These are phyloP conservation scores for Chamaecrista fasciculata DNA, from an alignment of 306 rosid genomes.

Conservation along the genomic window DNA sequence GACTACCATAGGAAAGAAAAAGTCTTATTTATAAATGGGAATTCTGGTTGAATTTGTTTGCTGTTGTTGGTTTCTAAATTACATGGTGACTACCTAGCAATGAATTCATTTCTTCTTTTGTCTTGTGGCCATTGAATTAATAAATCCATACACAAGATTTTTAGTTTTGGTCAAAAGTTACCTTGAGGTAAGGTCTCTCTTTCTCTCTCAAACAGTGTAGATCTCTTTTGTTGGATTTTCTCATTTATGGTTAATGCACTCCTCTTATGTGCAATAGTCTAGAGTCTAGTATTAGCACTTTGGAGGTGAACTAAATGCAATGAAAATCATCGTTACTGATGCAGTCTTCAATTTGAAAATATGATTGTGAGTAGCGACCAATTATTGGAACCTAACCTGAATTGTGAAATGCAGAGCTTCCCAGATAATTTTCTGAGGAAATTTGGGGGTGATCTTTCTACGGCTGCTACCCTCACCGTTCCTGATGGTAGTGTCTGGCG, in stretches of 20 bases:
- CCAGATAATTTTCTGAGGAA: slow-evolving; percentile 75
- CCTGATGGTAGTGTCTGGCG: slow-evolving; percentile 85
- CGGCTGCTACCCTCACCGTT: slow-evolving; percentile 55
- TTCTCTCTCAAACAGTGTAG: background rate
- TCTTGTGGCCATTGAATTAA: background rate
- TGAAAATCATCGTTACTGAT: background rate
- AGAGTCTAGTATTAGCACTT: background rate
- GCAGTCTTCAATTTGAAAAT: background rate
- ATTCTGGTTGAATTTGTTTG: background rate
- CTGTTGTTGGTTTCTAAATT: background rate
- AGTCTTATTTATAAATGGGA: background rate
- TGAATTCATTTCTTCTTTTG: background rate
- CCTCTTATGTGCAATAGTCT: background rate
- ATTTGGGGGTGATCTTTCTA: slow-evolving; percentile 66
- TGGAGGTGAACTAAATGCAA: background rate
- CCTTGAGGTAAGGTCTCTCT: background rate
- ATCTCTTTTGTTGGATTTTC: background rate
- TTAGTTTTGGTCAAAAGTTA: background rate
- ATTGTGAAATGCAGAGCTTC: slow-evolving; percentile 62
- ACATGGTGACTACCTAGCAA: background rate
- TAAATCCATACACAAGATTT: background rate
- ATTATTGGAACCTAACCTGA: slow-evolving; percentile 30
- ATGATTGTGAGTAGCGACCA: background rate
- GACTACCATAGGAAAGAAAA: background rate
- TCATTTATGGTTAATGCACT: background rate